Evolutionary conservation across 1,284 basidiomycete genomes (phyloP), one percentile per base, ranked within the genome.

Genomic region (Phellopilus nigrolimitatus): DNA sequence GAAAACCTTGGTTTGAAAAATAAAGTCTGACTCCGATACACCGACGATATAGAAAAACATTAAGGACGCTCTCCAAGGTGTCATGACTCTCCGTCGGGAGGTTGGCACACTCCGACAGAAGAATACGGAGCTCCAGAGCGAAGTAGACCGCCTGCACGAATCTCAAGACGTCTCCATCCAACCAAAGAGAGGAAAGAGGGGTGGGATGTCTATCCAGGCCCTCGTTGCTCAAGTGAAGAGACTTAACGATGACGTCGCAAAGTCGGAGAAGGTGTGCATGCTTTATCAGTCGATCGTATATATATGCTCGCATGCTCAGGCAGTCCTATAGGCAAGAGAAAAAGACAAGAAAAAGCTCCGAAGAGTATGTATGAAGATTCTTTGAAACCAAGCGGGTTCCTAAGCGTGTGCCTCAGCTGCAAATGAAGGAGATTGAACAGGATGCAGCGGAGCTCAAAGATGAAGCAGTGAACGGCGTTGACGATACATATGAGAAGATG

Each of bases 391-490:
- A 17, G n/a, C n/a, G 6, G 13, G 47, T 24, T 27, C 3, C 7
- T 7, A 8, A 31, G 27, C 15, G 17, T 28, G 8, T n/a, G 9
- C 19, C 17, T 22, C 46, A 76, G 75, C 57, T 74, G 13, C 61
- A 63, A 49, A 54, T 59, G 37, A 68, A 62, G 44, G 71, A 74
- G 54, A 57, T 69, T 7, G 61, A 66, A 53, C 60, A 56, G 15
- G 74, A 76, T 52, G 68, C 69, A 1, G 57, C 66, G 6, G 72
- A 75, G 10, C 57, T 71, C n/a, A 47, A 60, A 25, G 65, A 64
- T 1, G 59, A 63, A 22, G 56, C 54, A 13, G 58, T 56, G 13
- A 55, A 64, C 38, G 66, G 64, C 13, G 59, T 61, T 1, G 65
- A 59, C 2, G 71, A 74, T 51, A 50, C 64, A 13, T 58, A 61